Base-by-base conservation (phyloP, 2,329 filamentous ascomycete genomes). In the Colletotrichum brevisporum region DNA sequence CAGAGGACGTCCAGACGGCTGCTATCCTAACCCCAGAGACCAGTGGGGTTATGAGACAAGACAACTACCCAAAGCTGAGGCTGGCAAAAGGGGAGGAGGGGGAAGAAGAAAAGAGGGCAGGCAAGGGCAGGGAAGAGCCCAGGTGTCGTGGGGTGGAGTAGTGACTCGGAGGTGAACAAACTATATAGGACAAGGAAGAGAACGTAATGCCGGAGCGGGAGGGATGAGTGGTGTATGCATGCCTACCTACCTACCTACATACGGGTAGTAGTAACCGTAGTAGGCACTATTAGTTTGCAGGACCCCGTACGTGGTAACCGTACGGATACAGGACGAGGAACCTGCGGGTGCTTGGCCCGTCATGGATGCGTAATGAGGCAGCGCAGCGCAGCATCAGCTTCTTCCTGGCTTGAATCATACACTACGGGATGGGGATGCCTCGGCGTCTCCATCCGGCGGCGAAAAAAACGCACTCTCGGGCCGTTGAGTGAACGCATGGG, bases 121-220 rank as follows among this genome's bases (percentile, higher is more conserved):
- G 55, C 62, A 67, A 54, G 57, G 67, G 53, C 63, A 70, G 52
- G 62, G 66, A 24, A 68, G 18, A 53, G 45, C 57, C 63, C 58
- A 39, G 63, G 47, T 62, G 45, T 48, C 24, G 52, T 58, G n/a
- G 45, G 52, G 63, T 62, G 66, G 69, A 60, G 66, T 53, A 56
- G 36, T 26, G 24, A 24, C 55, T 43, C 36, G 56, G 66, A 69
- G 59, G 53, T 64, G 64, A 71, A 65, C 64, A 71, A 71, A 70
- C 54, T 71, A 71, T 70, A 70, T 66, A 69, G 55, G 26, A 68
- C 61, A 50, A 55, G 66, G 62, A 69, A 55, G 62, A 56, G 31
- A 58, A 36, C 15, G 18, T 66, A 66, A 69, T 66, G 66, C 55
- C 62, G 55, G 55, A 69, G 62, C 62, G 55, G 62, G 65, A 55